Evolutionary conservation across 495 filamentous ascomycete species (phyloP), one percentile per base, ranked within the genome.

Genomic region (Cercophora newfieldiana): DNA sequence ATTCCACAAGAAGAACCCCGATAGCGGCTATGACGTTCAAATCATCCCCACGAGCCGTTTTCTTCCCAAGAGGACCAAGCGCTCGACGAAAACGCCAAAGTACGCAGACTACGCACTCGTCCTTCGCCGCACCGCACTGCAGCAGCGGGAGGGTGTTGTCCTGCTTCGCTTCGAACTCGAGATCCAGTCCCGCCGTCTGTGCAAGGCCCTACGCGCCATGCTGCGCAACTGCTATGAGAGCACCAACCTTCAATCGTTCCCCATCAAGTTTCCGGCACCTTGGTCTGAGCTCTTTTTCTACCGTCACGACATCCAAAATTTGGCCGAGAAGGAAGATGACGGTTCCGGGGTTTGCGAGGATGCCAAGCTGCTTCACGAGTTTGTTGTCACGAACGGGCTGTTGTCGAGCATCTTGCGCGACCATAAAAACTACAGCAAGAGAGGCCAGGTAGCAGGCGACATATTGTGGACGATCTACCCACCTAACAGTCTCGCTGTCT

Each of bases 381-480:
- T 50, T n/a, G 18, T 22, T 22, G 6, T 4, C 6, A 50, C 3
- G 6, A 50, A 50, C 19, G 18, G 6, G 14, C 48, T 50, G 5
- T 16, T 50, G 48, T n/a, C 48, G 48, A 50, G 59, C 25, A 61
- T 61, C 37, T 25, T 50, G 7, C 19, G 48, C 12, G 59, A 61
- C 37, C 37, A 61, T 21, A 24, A 49, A 7, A 21, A 44, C 0
- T 61, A 61, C 37, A 26, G 33, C 8, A 49, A 61, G 37, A 19
- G 49, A 3, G 28, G 47, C 19, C 21, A 50, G 19, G 59, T 61
- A 7, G 18, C 19, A n/a, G 47, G 24, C 37, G 59, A 61, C 59
- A 61, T 61, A 7, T 10, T 61, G 7, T 61, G 59, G 59, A 61
- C 59, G 2, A 22, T 49, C 5, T 61, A 61, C 37, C 59, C 59